Base-by-base conservation (phyloP, 306 rosid genomes). In the Pachyrhizus erosus region DNA sequence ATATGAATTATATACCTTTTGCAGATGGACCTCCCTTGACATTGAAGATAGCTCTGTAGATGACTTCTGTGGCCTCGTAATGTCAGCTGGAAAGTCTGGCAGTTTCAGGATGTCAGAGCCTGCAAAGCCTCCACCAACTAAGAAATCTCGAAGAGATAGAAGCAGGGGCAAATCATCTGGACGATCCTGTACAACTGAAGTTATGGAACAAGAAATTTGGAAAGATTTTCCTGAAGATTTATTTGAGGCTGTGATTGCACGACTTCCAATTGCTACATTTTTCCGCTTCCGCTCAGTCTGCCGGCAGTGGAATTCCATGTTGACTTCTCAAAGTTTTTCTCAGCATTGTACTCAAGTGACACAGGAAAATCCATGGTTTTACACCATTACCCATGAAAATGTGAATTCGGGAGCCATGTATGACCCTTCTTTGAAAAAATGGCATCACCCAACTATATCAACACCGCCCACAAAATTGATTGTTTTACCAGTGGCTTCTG, bases 141-240 rank as follows among this genome's bases (percentile, higher is more conserved):
- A 95, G 94, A 91, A 87, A 79, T 73, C 87, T 66, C 87, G 93
- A 7, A 95, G 90, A 87, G 96, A 95, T 79, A 85, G 86, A 82
- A 83, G 80, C 85, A 87, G 88, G 81, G 93, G 90, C 0, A 95
- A 89, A 86, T 86, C 87, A 40, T 88, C 82, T 49, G 88, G 90
- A 81, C 55, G 83, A 67, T 74, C 90, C 9, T 43, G 80, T 73
- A 48, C 87, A 45, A 84, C 86, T 73, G 95, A 91, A 87, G 87
- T 87, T 67, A 91, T 95, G 98, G 97, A 93, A 64, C 90, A 86
- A 70, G 86, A 91, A 40, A 88, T 93, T 52, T 95, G 99, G 99
- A 95, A 93, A 89, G 91, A 90, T 86, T 89, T 95, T 85, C 99
- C 99, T 15, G 97, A 93, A 81, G 99, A 95, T 87, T 91, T 95